Evolutionary conservation across 495 filamentous ascomycete genomes (phyloP).

Genomic region (Penicillium robsamsonii): DNA sequence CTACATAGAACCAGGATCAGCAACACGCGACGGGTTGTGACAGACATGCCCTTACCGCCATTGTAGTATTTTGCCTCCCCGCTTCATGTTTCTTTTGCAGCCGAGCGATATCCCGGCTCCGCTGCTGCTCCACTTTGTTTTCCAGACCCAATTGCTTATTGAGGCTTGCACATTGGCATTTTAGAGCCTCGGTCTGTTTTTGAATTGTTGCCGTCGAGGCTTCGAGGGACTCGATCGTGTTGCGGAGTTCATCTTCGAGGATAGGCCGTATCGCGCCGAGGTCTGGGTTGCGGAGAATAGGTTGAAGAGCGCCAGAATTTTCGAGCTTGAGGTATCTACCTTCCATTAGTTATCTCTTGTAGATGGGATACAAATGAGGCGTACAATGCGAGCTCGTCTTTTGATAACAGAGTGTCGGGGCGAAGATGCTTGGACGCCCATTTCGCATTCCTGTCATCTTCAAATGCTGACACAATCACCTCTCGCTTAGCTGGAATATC

Average conservation of each 20-base stretch:
- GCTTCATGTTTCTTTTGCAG: conserved; percentile 41
- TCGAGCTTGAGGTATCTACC: conserved; percentile 38
- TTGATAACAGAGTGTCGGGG: conserved; percentile 38
- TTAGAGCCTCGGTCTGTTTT: conserved; percentile 35
- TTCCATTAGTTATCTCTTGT: conserved; percentile 5
- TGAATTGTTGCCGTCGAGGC: conserved; percentile 37
- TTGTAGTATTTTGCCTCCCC: conserved; percentile 34
- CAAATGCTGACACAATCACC: conserved; percentile 32
- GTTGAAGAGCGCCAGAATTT: conserved; percentile 27
- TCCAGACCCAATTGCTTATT: conserved; percentile 28
- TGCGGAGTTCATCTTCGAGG: conserved; percentile 40
- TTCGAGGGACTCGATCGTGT: conserved; percentile 37
- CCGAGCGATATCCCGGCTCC: conserved; percentile 28
- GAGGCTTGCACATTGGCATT: conserved; percentile 31
- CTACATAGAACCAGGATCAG: conserved; percentile 26
- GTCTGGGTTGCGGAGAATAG: conserved; percentile 28
- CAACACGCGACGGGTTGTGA: background rate
- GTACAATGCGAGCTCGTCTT: conserved; percentile 42
- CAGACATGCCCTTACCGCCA: conserved; percentile 29
- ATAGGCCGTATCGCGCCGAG: conserved; percentile 37
- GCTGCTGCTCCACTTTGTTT: conserved; percentile 24
- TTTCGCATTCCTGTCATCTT: conserved; percentile 26
- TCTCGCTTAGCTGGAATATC: conserved; percentile 28
- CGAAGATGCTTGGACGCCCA: conserved; percentile 38
- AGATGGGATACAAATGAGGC: background rate